phyloP scores from a whole-genome alignment of 805 yeast genomes.

The Geotrichum ghanense region DNA sequence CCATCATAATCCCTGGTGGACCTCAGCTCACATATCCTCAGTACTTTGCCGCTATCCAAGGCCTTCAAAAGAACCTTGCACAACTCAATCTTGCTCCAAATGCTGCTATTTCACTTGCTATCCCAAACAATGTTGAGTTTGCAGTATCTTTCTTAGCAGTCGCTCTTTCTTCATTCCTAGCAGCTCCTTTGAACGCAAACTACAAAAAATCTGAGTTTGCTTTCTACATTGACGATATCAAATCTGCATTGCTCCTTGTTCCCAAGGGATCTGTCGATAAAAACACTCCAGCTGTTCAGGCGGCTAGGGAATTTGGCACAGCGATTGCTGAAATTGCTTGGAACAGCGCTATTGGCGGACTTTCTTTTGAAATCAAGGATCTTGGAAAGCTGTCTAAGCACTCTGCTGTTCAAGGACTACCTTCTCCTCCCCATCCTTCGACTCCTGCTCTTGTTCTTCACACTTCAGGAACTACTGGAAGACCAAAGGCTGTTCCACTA shows the following conservation, averaged over 20 bases:
- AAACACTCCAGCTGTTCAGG: slow-evolving; percentile 34
- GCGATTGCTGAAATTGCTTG: slow-evolving; percentile 43
- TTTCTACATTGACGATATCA: slow-evolving; percentile 50
- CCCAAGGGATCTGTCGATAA: slow-evolving; percentile 37
- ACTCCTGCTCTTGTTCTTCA: slow-evolving; percentile 58
- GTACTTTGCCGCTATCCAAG: slow-evolving; percentile 34
- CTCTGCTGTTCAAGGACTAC: background rate
- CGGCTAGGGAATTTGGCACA: slow-evolving; percentile 39
- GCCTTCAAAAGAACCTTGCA: slow-evolving; percentile 34
- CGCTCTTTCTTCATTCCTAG: slow-evolving; percentile 44
- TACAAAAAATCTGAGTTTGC: slow-evolving; percentile 52
- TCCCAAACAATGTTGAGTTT: slow-evolving; percentile 52
- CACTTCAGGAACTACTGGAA: slow-evolving; percentile 68
- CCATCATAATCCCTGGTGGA: slow-evolving; percentile 36
- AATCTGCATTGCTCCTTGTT: slow-evolving; percentile 46
- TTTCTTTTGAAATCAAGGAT: slow-evolving; percentile 24
- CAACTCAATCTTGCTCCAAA: slow-evolving; percentile 29
- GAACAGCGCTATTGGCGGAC: slow-evolving; percentile 28
- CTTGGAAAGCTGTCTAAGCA: slow-evolving; percentile 20
- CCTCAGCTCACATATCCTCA: slow-evolving; percentile 34
- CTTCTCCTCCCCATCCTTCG: slow-evolving; percentile 26
- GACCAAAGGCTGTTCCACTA: slow-evolving; percentile 66
- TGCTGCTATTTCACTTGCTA: slow-evolving; percentile 44
- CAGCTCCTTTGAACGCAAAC: slow-evolving; percentile 59
- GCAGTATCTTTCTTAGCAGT: slow-evolving; percentile 44